Evolutionary conservation across 2,329 filamentous ascomycete genomes (phyloP).

Genomic region (Myrmaecium sp.): DNA sequence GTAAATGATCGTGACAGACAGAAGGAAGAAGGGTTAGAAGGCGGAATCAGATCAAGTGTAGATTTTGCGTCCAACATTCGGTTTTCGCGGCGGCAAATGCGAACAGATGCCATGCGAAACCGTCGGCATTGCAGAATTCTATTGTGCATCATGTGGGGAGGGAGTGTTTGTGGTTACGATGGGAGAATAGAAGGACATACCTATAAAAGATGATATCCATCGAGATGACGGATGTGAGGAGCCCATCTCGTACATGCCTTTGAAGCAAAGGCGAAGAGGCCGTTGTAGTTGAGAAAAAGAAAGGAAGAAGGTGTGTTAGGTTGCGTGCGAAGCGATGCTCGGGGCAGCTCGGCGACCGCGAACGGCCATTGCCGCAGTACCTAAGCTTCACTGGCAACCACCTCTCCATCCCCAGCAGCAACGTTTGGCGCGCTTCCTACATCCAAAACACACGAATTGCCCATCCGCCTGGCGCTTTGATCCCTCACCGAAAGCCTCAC

Average conservation of each 20-base stretch:
- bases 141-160: constrained; percentile 23
- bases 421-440: constrained; percentile 1
- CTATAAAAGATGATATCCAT: background rate
- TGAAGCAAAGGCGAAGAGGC: no score
- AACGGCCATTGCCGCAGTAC: constrained; percentile 1
- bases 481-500: constrained; percentile 1
- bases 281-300: background rate
- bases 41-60: constrained; percentile 37
- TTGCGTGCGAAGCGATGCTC: background rate
- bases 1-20: no score
- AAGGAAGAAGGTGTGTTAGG: background rate
- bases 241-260: no score
- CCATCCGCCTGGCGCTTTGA: constrained; percentile 1
- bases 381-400: constrained; percentile 1
- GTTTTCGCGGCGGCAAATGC: constrained; percentile 9
- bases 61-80: constrained; percentile 28
- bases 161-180: background rate
- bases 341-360: constrained; percentile 3
- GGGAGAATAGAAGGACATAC: background rate
- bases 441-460: constrained; percentile 1
- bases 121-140: constrained; percentile 35
- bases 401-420: constrained; percentile 4
- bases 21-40: no score
- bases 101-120: constrained; percentile 13
- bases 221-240: background rate